These are phyloP conservation scores for Yarrowia sp. DNA, from an alignment of 805 yeast species.

Conservation along the genomic window DNA sequence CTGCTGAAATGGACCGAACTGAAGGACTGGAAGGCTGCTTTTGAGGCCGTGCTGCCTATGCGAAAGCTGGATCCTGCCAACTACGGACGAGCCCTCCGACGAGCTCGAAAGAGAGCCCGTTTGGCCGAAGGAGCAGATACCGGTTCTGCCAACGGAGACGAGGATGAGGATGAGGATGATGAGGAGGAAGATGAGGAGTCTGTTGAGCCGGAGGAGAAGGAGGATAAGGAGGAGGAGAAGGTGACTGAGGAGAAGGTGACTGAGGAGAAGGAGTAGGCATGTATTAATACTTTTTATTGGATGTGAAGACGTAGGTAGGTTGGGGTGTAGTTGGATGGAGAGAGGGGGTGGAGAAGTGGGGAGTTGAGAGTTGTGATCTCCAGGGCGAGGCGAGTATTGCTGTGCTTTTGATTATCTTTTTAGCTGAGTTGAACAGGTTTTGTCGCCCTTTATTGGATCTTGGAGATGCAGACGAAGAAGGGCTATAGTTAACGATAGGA, in stretches of 20 bases:
- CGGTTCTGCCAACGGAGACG: background rate
- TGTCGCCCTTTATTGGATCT: too few species aligned
- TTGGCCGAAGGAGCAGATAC: background rate
- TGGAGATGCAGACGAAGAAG: too few species aligned
- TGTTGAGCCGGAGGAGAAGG: constrained; percentile 5
- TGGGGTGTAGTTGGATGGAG: too few species aligned
- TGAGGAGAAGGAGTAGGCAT: background rate
- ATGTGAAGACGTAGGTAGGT: too few species aligned
- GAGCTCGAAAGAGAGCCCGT: constrained; percentile 32
- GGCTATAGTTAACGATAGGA: too few species aligned
- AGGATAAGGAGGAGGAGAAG: background rate
- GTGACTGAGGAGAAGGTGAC: background rate
- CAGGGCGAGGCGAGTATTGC: too few species aligned
- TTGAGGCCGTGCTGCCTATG: constrained; percentile 84
- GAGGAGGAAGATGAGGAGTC: constrained; percentile 34
- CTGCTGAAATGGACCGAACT: constrained; percentile 80
- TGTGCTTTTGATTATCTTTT: too few species aligned
- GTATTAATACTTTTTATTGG: constrained; percentile 21
- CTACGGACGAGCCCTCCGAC: constrained; percentile 34
- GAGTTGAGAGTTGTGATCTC: too few species aligned
- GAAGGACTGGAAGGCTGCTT: constrained; percentile 84
- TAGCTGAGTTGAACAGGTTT: too few species aligned
- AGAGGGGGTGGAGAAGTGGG: too few species aligned
- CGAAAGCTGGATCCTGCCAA: constrained; percentile 57
- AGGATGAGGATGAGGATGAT: constrained; percentile 42